Evolutionary conservation across 768 basidiomycete species (phyloP).

Genomic region (Arthromyces matolae): DNA sequence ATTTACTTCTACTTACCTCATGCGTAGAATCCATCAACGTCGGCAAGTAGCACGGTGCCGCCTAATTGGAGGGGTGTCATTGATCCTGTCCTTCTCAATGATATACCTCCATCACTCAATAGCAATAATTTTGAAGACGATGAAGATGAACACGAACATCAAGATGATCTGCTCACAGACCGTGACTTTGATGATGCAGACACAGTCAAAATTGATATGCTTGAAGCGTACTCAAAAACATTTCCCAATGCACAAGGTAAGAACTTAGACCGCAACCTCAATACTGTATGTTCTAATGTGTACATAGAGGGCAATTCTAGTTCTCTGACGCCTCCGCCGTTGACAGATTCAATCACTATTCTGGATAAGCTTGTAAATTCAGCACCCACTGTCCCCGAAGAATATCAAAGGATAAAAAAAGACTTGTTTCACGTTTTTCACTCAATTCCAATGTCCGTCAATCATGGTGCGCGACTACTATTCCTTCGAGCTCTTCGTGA

Average conservation of each 20-base stretch:
- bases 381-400: background rate
- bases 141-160: background rate
- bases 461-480: slow-evolving; percentile 17
- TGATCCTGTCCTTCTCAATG: background rate
- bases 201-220: background rate
- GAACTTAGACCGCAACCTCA: too few species aligned
- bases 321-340: background rate
- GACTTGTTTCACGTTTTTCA: slow-evolving; percentile 23
- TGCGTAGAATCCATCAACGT: background rate
- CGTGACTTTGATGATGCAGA: background rate
- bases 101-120: too few species aligned
- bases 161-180: background rate
- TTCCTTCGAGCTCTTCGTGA: slow-evolving; percentile 20
- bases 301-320: background rate
- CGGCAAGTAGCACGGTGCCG: background rate
- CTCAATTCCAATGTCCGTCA: slow-evolving; percentile 4
- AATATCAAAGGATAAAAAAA: slow-evolving; percentile 17
- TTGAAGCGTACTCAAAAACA: background rate
- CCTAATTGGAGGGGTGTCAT: background rate
- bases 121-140: background rate
- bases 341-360: background rate
- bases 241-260: background rate
- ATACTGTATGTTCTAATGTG: too few species aligned
- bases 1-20: background rate
- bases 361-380: background rate